Evolutionary conservation across 768 basidiomycete species (phyloP).

Genomic region (Gymnopilus junonius): DNA sequence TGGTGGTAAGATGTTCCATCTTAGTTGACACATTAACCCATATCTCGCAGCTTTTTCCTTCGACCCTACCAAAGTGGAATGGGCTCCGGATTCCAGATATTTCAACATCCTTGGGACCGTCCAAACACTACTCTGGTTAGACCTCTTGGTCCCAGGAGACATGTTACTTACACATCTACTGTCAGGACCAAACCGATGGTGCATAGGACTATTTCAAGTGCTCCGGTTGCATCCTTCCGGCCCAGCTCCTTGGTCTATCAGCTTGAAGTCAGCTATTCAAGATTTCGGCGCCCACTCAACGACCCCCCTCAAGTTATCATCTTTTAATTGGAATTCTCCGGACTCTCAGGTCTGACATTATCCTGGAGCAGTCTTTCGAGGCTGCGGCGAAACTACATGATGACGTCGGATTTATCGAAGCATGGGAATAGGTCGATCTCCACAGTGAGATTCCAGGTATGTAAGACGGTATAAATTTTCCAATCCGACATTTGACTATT

Average conservation of each 20-base stretch:
- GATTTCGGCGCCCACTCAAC: neutral
- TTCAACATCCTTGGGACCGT: conserved; percentile 1
- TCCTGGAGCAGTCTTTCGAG: conserved; percentile 5
- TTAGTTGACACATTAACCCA: conserved; percentile 13
- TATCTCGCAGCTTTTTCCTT: conserved; percentile 15
- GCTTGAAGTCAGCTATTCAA: neutral
- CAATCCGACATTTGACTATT: neutral
- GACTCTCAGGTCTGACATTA: conserved; percentile 5
- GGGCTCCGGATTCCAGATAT: conserved; percentile 9
- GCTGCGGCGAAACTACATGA: conserved; percentile 15
- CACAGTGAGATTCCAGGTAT: conserved; percentile 9
- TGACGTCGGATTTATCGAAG: conserved; percentile 14
- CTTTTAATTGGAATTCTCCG: conserved; percentile 11
- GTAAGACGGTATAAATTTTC: neutral
- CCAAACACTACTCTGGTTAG: neutral
- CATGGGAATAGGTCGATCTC: conserved; percentile 13
- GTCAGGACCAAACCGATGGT: neutral
- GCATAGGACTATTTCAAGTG: neutral
- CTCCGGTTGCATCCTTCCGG: neutral
- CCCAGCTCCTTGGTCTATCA: neutral
- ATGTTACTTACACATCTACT: neutral
- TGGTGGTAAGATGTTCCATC: conserved; percentile 17
- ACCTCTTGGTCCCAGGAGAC: conserved; percentile 6
- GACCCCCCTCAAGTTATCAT: neutral
- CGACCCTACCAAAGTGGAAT: conserved; percentile 11